A percentile compares a stretch with the other conserved stretches of the same genome.
phyloP scores from a whole-genome alignment of 2,329 filamentous ascomycete genomes.

The Cordyceps fumosorosea region DNA sequence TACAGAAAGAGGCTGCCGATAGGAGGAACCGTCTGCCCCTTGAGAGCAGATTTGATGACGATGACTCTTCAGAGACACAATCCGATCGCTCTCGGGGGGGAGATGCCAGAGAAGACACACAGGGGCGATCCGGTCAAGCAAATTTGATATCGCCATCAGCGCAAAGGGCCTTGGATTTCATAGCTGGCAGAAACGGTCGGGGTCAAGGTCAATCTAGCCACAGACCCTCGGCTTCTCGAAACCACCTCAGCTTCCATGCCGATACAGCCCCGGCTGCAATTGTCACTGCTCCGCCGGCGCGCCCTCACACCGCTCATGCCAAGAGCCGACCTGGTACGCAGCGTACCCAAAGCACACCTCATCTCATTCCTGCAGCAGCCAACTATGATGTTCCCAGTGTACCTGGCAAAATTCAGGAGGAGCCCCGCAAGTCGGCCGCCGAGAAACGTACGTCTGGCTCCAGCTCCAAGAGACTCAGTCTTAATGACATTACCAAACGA shows the following conservation, averaged over 20 bases:
- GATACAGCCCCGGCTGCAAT: constrained; percentile 18
- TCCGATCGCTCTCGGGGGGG: constrained; percentile 33
- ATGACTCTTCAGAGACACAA: constrained; percentile 37
- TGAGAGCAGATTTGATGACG: constrained; percentile 46
- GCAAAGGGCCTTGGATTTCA: constrained; percentile 45
- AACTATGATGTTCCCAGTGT: constrained; percentile 20
- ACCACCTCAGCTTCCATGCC: constrained; percentile 27
- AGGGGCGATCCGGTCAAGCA: constrained; percentile 21
- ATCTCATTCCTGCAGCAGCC: constrained; percentile 29
- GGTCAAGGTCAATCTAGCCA: constrained; percentile 23
- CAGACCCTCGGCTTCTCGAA: constrained; percentile 25
- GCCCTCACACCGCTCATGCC: constrained; percentile 50
- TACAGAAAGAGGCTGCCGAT: constrained; percentile 31
- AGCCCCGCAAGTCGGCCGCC: constrained; percentile 23
- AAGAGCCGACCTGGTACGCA: constrained; percentile 39
- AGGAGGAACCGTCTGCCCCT: constrained; percentile 28
- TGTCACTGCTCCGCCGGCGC: constrained; percentile 23
- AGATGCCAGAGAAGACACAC: constrained; percentile 35
- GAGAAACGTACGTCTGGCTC: constrained; percentile 48
- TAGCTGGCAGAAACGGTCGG: constrained; percentile 36
- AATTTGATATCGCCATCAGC: constrained; percentile 39
- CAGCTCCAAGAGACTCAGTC: constrained; percentile 52
- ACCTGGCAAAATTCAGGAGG: constrained; percentile 27
- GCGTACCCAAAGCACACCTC: constrained; percentile 43
- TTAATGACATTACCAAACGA: constrained; percentile 54